Evolutionary conservation across 345 rosid genomes (phyloP), one percentile per base, ranked within the genome.

Genomic region (Durio zibethinus): DNA sequence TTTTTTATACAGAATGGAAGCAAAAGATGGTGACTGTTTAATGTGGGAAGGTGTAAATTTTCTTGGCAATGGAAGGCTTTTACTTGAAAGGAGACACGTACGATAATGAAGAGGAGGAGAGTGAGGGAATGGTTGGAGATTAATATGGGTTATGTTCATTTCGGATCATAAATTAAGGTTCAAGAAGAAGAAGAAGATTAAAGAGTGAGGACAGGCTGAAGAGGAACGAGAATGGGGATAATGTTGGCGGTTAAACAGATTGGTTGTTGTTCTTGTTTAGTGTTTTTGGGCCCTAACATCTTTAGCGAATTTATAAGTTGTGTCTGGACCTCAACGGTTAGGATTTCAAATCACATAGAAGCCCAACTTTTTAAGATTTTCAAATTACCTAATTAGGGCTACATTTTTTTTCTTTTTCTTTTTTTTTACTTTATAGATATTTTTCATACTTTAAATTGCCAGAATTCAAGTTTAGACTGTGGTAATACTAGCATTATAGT

Each of bases 91-190:
- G 65, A 33, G 12, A n/a, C 29, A 54, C 7, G 53, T 31, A 35
- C 25, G 83, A 33, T 25, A 77, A 38, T 53, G 78, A 80, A 84
- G 52, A 63, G 64, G 53, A 45, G 77, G 80, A 10, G 78, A 78
- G 1, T 62, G 77, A 16, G 83, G 67, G 33, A 83, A 77, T 38
- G 79, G 35, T 0, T 82, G 89, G 48, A 76, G 35, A 25, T 81
- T 82, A 52, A 80, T 33, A 12, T 54, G 54, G 77, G 80, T 85
- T 63, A 78, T 48, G 75, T 75, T 80, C 89, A 88, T 82, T 5
- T 12, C 48, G 1, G 27, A 43, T 50, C 48, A 63, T 63, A 33
- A 75, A 62, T n/a, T 12, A 31, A 74, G 77, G 77, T 33, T 75
- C n/a, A 29, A 29, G 64, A 23, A 27, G 21, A 57, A 10, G 63